phyloP scores from a whole-genome alignment of 257 asterid genomes.

The Primulina huaijiensis region DNA sequence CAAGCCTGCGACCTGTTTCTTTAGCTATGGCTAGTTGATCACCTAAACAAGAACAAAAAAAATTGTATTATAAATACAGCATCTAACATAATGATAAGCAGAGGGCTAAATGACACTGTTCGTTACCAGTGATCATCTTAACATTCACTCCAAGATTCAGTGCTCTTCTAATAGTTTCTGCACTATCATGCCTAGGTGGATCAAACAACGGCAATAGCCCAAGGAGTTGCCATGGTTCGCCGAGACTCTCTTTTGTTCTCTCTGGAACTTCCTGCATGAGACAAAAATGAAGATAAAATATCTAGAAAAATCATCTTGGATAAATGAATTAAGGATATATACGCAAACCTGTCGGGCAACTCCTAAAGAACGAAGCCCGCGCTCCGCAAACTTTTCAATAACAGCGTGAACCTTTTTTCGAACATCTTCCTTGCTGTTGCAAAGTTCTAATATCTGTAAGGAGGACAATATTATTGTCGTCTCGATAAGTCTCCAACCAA shows the following conservation, averaged over 20 bases:
- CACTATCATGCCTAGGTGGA: slow-evolving; percentile 98
- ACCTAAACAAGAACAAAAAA: slow-evolving; percentile 35
- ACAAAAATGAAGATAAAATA: not conserved
- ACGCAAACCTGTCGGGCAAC: slow-evolving; percentile 77
- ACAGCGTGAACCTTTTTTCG: slow-evolving; percentile 61
- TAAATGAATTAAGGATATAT: not conserved
- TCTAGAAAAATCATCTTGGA: slow-evolving; percentile 8
- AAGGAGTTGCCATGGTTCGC: slow-evolving; percentile 87
- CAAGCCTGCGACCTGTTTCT: slow-evolving; percentile 63
- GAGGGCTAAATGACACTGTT: not conserved
- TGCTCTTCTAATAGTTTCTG: slow-evolving; percentile 89
- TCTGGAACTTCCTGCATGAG: slow-evolving; percentile 75
- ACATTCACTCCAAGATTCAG: slow-evolving; percentile 91
- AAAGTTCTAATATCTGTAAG: slow-evolving; percentile 58
- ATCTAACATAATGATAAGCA: not conserved
- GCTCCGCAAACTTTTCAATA: slow-evolving; percentile 89
- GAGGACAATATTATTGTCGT: slow-evolving; percentile 8
- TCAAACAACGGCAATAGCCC: slow-evolving; percentile 84
- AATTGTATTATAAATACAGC: not conserved
- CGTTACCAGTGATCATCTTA: slow-evolving; percentile 87
- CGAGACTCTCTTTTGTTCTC: slow-evolving; percentile 67
- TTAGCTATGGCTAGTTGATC: slow-evolving; percentile 70
- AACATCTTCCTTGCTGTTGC: slow-evolving; percentile 69
- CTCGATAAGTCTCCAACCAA: not conserved
- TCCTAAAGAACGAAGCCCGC: slow-evolving; percentile 87